A percentile compares a stretch with the other conserved stretches of the same genome.
phyloP scores from a whole-genome alignment of 2,329 filamentous ascomycete species.

The Cladosporium oxysporum region DNA sequence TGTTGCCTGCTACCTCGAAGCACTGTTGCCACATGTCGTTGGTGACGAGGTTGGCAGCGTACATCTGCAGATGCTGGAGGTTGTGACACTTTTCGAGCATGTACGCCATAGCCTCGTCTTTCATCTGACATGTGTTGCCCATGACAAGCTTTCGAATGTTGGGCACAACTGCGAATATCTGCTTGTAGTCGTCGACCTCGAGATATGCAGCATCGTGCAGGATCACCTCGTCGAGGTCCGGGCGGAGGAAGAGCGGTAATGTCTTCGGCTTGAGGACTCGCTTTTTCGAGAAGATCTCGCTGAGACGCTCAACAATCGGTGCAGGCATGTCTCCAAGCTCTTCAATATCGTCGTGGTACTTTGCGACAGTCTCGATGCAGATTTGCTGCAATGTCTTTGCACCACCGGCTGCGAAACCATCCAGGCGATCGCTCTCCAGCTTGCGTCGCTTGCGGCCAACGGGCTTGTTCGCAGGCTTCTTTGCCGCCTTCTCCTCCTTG shows the following conservation, averaged over 20 bases:
- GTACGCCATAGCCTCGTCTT: conserved; percentile 80
- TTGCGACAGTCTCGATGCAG: conserved; percentile 64
- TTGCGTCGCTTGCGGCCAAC: conserved; percentile 68
- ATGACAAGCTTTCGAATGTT: conserved; percentile 70
- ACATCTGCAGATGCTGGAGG: conserved; percentile 74
- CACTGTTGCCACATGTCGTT: conserved; percentile 73
- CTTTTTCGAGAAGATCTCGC: conserved; percentile 65
- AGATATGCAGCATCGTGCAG: conserved; percentile 68
- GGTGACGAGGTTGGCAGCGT: conserved; percentile 80
- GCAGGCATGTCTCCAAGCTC: conserved; percentile 65
- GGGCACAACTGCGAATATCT: conserved; percentile 76
- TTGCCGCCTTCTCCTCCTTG: conserved; percentile 63
- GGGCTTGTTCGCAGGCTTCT: conserved; percentile 59
- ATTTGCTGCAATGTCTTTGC: conserved; percentile 68
- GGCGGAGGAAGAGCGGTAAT: conserved; percentile 52
- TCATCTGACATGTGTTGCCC: conserved; percentile 87
- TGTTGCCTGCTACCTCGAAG: conserved; percentile 64
- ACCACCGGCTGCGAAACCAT: conserved; percentile 67
- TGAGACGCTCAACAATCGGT: conserved; percentile 57
- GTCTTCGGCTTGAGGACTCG: conserved; percentile 57
- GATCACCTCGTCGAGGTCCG: conserved; percentile 57
- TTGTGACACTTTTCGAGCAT: conserved; percentile 69
- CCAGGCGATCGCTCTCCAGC: conserved; percentile 79
- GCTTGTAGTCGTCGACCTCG: conserved; percentile 72
- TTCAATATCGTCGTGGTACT: conserved; percentile 64